phyloP scores from a whole-genome alignment of 1,284 basidiomycete genomes.

The Fomes fomentarius region DNA sequence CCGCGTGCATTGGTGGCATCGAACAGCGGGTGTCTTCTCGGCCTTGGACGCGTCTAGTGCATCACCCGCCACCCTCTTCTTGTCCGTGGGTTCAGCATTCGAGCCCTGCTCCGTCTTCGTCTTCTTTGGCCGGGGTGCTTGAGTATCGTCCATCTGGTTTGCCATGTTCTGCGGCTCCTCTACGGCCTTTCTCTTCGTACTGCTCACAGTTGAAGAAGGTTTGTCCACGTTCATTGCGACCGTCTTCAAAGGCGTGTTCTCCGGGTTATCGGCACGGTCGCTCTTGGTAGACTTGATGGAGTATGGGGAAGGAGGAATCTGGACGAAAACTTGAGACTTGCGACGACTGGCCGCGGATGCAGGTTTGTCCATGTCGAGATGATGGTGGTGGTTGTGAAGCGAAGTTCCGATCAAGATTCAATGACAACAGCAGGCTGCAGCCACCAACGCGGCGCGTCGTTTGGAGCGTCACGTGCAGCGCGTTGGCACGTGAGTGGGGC shows the following conservation, averaged over 20 bases:
- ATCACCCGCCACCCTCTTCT: constrained; percentile 11
- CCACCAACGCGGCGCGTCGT: constrained; percentile 31
- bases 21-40: constrained; percentile 43
- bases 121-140: constrained; percentile 37
- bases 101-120: constrained; percentile 26
- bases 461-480: constrained; percentile 29
- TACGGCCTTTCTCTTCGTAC: constrained; percentile 33
- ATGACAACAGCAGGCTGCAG: no score
- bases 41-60: constrained; percentile 26
- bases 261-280: constrained; percentile 35
- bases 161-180: constrained; percentile 17
- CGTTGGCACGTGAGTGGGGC: constrained; percentile 30
- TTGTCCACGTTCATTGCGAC: constrained; percentile 27
- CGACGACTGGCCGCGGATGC: constrained; percentile 33
- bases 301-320: constrained; percentile 54
- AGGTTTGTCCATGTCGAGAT: constrained; percentile 26
- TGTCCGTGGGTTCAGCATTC: constrained; percentile 3
- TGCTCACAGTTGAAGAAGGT: constrained; percentile 9
- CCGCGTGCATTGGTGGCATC: constrained; percentile 74
- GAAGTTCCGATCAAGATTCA: constrained; percentile 23
- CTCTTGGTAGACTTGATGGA: constrained; percentile 5
- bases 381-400: constrained; percentile 28
- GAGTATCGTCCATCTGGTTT: constrained; percentile 12
- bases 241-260: constrained; percentile 55
- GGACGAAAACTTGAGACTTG: constrained; percentile 56